Evolutionary conservation across 768 basidiomycete species (phyloP).

Genomic region (Russula brevipes): DNA sequence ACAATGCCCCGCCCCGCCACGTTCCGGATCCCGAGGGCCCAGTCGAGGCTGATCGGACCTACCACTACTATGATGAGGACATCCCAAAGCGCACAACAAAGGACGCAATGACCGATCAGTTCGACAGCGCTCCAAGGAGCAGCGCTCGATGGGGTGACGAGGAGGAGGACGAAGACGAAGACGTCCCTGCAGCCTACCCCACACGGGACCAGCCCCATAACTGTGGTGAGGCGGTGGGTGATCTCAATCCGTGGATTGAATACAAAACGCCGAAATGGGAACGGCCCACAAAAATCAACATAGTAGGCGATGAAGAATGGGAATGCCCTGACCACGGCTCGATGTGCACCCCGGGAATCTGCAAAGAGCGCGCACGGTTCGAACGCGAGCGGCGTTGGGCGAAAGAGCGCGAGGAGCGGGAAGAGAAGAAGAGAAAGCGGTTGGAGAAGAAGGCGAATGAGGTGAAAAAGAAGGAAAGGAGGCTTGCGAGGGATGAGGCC

Average conservation of each 20-base stretch:
- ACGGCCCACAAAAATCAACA: not conserved
- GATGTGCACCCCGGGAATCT: slow-evolving; percentile 16
- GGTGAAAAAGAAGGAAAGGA: not conserved
- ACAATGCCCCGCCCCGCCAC: not conserved
- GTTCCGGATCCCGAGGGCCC: not conserved
- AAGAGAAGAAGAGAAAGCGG: not conserved
- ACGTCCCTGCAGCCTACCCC: too few species aligned
- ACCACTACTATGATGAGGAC: slow-evolving; percentile 7
- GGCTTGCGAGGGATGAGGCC: not conserved
- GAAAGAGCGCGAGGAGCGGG: slow-evolving; percentile 2
- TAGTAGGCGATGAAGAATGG: slow-evolving; percentile 1
- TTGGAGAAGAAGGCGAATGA: not conserved
- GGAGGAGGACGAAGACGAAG: not conserved
- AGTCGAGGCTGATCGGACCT: not conserved
- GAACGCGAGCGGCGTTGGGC: not conserved
- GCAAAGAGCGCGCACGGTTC: not conserved
- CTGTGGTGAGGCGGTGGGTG: not conserved
- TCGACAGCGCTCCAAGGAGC: not conserved
- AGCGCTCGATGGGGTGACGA: too few species aligned
- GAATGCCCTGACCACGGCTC: slow-evolving; percentile 11
- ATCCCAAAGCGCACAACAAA: not conserved
- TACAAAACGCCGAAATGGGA: slow-evolving; percentile 7
- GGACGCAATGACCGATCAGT: not conserved
- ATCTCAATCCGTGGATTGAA: not conserved
- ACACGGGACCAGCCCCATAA: not conserved